phyloP scores from a whole-genome alignment of 139 green algal species.

The Chlamydomonas eustigma region DNA sequence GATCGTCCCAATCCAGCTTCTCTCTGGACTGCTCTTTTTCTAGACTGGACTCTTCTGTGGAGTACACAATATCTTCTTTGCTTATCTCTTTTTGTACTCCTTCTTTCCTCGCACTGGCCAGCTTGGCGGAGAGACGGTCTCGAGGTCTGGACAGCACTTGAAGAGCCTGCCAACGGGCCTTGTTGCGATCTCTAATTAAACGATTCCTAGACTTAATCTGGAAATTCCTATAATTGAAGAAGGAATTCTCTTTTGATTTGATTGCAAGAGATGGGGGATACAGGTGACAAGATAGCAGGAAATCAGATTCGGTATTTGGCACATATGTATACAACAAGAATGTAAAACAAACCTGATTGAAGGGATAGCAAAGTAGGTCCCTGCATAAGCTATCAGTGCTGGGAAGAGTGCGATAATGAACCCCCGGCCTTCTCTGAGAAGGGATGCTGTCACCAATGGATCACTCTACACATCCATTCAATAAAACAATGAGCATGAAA shows the following conservation, averaged over 20 bases:
- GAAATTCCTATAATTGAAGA: not conserved
- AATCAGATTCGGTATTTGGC: not conserved
- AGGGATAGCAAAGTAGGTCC: slow-evolving; percentile 85
- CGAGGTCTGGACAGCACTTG: not conserved
- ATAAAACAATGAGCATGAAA: too few relatives aligned
- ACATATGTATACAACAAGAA: not conserved
- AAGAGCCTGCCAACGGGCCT: not conserved
- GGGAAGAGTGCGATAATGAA: slow-evolving; percentile 22
- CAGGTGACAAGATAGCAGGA: too few relatives aligned
- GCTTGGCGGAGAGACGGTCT: not conserved
- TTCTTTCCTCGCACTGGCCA: not conserved
- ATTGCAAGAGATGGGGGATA: not conserved
- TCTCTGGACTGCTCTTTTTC: not conserved
- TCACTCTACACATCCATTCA: not conserved
- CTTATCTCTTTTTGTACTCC: not conserved
- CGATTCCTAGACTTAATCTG: not conserved
- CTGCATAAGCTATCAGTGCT: slow-evolving; percentile 77
- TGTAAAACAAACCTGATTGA: not conserved
- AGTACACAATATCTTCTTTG: not conserved
- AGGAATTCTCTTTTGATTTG: not conserved
- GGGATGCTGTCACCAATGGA: not conserved
- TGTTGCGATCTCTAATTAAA: not conserved
- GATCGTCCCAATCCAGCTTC: not conserved
- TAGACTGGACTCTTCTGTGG: not conserved
- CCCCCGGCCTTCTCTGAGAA: slow-evolving; percentile 17